Conservation (phyloP, 139 green algal genomes). For the Spirogloea muscicola region DNA sequence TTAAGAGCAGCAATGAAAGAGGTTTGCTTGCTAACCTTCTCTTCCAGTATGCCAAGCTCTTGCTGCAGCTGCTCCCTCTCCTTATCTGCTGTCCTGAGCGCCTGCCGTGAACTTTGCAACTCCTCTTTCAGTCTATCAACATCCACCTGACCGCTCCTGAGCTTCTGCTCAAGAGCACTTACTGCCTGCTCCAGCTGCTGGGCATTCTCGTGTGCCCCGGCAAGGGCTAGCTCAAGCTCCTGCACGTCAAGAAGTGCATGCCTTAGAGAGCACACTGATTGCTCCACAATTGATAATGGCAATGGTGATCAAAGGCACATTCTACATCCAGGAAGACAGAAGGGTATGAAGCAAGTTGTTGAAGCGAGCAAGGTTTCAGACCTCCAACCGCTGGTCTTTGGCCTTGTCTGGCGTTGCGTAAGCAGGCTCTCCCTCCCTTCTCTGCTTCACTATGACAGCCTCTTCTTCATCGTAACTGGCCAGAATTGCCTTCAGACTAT, state of each 20-base stretch:
- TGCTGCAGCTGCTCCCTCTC: neutral
- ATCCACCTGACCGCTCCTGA: no score
- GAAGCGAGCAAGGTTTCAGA: no score
- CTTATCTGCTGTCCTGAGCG: neutral
- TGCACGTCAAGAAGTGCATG: no score
- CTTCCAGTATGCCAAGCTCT: neutral
- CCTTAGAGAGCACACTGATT: no score
- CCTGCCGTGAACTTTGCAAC: no score
- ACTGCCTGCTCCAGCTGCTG: neutral
- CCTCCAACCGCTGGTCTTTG: neutral
- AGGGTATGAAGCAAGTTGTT: no score
- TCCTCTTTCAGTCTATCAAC: no score
- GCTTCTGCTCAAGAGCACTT: neutral
- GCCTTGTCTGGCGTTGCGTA: neutral
- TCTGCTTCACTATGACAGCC: neutral
- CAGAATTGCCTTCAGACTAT: constrained; percentile 56
- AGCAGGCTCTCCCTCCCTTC: neutral
- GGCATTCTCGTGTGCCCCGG: neutral
- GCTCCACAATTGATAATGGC: no score
- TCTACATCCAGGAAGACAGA: no score
- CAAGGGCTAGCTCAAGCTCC: neutral
- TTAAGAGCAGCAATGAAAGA: no score
- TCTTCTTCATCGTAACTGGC: constrained; percentile 57
- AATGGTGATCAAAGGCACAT: no score
- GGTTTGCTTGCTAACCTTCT: neutral